Base-by-base conservation (phyloP, 2,329 filamentous ascomycete species). In the Colletotrichum viniferum region DNA sequence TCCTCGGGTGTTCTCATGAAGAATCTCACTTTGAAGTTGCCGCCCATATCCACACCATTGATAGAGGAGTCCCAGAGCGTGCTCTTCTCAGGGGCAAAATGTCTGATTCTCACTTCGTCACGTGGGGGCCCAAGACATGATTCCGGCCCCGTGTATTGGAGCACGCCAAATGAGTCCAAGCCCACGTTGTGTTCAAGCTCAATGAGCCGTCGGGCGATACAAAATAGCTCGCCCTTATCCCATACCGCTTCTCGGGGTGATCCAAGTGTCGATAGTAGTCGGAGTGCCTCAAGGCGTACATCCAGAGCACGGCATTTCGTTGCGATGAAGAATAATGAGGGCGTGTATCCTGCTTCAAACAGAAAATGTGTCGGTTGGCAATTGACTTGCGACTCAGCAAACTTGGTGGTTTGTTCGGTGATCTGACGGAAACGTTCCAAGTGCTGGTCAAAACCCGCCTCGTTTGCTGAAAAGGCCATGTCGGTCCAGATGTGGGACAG, bases 221-320 rank as follows among this genome's bases (percentile, higher is more conserved):
- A 28, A 26, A 36, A 65, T 7, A 76, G 3, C 24, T 68, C 71
- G 16, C 26, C 48, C 24, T 48, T 32, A 5, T 61, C 48, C 69
- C 62, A 67, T 1, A 52, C 43, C 13, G 34, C 32, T 21, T 72
- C 69, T 18, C 58, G 61, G 4, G 86, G 82, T 2, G 69, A 63
- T 7, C 55, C 55, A 24, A 72, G 21, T 13, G 18, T 43, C 4
- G 36, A 32, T 4, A 75, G 36, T 8, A 87, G 80, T 9, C 81
- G 78, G 0, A 87, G 79, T 0, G 86, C 86, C 3, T 83, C 81
- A 2, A 85, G 81, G 7, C 86, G 79, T 3, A 86, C 80, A 13
- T 83, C 78, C 0, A 83, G 88, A 73, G 68, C 58, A 5, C 68
- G 58, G 60, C 68, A 71, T 24, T 71, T 71, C 0, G 38, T 55